A percentile compares a stretch with the other conserved stretches of the same genome.
These are phyloP conservation scores for Leishmania tropica DNA, from an alignment of 208 protist genomes.

Conservation along the genomic window DNA sequence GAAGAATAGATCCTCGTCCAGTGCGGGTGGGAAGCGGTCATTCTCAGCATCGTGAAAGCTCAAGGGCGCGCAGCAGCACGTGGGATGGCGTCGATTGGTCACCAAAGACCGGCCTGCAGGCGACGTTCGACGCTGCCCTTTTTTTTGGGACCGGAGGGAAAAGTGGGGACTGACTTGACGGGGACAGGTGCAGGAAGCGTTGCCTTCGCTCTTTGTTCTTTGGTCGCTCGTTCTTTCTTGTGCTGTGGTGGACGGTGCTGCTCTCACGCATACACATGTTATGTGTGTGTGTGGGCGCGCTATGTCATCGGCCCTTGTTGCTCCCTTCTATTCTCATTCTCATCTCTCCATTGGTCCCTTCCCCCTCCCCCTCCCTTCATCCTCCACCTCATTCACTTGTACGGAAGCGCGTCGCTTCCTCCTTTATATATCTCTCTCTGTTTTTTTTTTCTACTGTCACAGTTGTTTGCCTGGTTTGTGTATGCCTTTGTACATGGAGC, in stretches of 20 bases:
- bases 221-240: conserved; percentile 15
- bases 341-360: not conserved
- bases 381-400: not conserved
- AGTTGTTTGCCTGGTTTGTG: not conserved
- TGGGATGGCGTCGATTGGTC: conserved; percentile 47
- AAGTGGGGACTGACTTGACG: not conserved
- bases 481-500: not conserved
- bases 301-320: not conserved
- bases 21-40: not conserved
- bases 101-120: not conserved
- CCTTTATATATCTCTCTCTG: not conserved
- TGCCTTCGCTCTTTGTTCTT: conserved; percentile 14
- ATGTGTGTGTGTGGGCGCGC: not conserved
- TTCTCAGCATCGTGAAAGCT: conserved; percentile 8
- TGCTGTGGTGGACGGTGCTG: not conserved
- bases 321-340: not conserved
- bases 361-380: not conserved
- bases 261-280: not conserved
- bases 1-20: conserved; percentile 1
- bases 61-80: conserved; percentile 9
- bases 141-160: not conserved
- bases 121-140: not conserved
- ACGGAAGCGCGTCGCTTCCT: not conserved
- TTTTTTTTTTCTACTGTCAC: not conserved
- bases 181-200: not conserved